A percentile compares a stretch with the other conserved stretches of the same genome.
These are phyloP conservation scores for Ceratocystiopsis brevicomis DNA, from an alignment of 2,329 filamentous ascomycete genomes.

Conservation along the genomic window DNA sequence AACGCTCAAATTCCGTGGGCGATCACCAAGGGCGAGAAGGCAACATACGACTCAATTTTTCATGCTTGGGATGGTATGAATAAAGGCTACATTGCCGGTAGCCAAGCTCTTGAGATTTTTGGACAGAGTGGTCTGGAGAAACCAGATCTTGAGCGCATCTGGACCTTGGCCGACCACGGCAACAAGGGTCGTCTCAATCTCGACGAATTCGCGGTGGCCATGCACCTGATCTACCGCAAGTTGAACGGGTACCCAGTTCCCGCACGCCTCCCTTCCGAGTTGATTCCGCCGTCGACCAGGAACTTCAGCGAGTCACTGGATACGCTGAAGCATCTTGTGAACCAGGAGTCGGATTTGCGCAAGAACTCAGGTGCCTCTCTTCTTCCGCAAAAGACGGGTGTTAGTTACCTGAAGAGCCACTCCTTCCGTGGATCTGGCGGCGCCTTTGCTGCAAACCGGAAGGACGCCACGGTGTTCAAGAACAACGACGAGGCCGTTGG, in stretches of 20 bases:
- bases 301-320: slow-evolving; percentile 89
- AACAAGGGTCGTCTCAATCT: slow-evolving; percentile 89
- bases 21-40: slow-evolving; percentile 97
- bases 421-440: slow-evolving; percentile 58
- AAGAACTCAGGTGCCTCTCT: slow-evolving; percentile 81
- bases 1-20: slow-evolving; percentile 97
- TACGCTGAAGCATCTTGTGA: slow-evolving; percentile 74
- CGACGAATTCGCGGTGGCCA: slow-evolving; percentile 93
- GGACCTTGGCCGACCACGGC: slow-evolving; percentile 84
- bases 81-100: slow-evolving; percentile 81
- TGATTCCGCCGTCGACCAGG: slow-evolving; percentile 83
- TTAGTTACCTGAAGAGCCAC: slow-evolving; percentile 91
- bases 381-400: slow-evolving; percentile 89
- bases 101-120: slow-evolving; percentile 91
- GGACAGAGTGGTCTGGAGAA: slow-evolving; percentile 89
- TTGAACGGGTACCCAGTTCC: slow-evolving; percentile 91
- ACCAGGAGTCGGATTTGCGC: slow-evolving; percentile 72
- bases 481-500: slow-evolving; percentile 88
- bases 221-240: slow-evolving; percentile 97
- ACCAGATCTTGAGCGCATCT: slow-evolving; percentile 74
- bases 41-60: slow-evolving; percentile 87
- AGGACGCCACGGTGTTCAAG: slow-evolving; percentile 91
- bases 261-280: slow-evolving; percentile 68
- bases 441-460: slow-evolving; percentile 43
- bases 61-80: slow-evolving; percentile 88